A percentile compares a stretch with the other conserved stretches of the same genome.
Evolutionary conservation across 306 rosid species (phyloP).

Genomic region (Casuarina cunninghamiana): DNA sequence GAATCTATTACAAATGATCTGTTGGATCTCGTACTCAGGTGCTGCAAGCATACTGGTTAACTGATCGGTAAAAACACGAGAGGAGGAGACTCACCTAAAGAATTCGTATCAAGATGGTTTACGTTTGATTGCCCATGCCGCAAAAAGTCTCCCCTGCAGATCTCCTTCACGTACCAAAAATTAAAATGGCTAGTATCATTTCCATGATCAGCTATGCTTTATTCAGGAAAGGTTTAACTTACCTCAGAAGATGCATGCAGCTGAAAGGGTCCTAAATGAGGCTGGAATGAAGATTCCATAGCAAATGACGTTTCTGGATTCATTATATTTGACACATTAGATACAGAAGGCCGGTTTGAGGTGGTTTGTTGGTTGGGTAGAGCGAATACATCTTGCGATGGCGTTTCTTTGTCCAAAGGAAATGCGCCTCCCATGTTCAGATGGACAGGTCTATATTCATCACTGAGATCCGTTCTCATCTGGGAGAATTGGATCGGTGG

Average conservation of each 20-base stretch:
- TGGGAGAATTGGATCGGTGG: conserved; percentile 54
- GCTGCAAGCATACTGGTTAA: not conserved
- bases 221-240: conserved; percentile 18
- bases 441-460: conserved; percentile 55
- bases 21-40: not conserved
- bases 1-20: not conserved
- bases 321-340: conserved; percentile 48
- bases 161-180: conserved; percentile 34
- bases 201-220: conserved; percentile 2
- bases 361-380: conserved; percentile 43
- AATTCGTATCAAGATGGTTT: conserved; percentile 39
- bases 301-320: conserved; percentile 48
- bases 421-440: conserved; percentile 41
- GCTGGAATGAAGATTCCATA: conserved; percentile 44
- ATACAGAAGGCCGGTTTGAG: conserved; percentile 41
- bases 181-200: conserved; percentile 18
- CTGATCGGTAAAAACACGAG: not conserved
- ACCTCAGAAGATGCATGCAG: conserved; percentile 53
- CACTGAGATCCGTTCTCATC: conserved; percentile 51
- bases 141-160: conserved; percentile 41
- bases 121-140: conserved; percentile 43
- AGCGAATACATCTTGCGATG: conserved; percentile 43
- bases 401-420: conserved; percentile 54
- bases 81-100: conserved; percentile 45
- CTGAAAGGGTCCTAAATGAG: conserved; percentile 51